Evolutionary conservation across 1,284 basidiomycete species (phyloP), one percentile per base, ranked within the genome.

Genomic region (Cutaneotrichosporon dermatis): DNA sequence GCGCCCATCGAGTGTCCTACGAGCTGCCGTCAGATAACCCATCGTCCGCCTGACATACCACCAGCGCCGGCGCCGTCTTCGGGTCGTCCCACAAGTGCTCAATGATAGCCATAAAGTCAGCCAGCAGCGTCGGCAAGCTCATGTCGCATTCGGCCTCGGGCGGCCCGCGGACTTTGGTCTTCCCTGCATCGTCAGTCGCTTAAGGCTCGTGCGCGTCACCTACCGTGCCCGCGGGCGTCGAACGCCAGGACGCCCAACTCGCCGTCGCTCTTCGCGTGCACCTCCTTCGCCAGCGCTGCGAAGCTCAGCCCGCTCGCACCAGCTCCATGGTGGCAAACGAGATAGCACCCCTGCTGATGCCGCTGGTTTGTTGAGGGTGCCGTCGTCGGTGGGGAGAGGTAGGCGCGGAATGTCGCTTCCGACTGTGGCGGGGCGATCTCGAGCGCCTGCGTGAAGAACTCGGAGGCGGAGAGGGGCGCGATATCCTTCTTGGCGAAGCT

Each of bases 241-340:
- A 89, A 82, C 0, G 89, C 82, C 49, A 99, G 69, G 11, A 98
- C 83, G 0, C 96, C 95, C 51, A 89, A 85, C 69, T 90, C 88
- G 6, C 88, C 88, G 7, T 80, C 80, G 35, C 84, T 85, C 72
- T 81, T 67, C 45, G 80, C 82, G 10, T 76, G 79, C 2, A 98
- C 80, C 73, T 90, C 87, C 71, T 87, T 87, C 9, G 94, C 92
- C 55, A 94, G 82, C 66, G 86, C 86, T 0, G 96, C 94, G 74
- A 93, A 99, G 62, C 86, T 90, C 62, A 97, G 81, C 0, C 86
- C 94, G 0, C 87, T 87, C 70, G 91, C 92, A 2, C 96, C 95
- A 1, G 91, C 95, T 0, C 96, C 95, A 69, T 99, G 95, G 71
- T 97, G 93, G 75, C 90, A 90, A 2, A 98, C 82, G 70, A 98